Base-by-base conservation (phyloP, 1,284 basidiomycete genomes). In the Sanghuangporus baumii region DNA sequence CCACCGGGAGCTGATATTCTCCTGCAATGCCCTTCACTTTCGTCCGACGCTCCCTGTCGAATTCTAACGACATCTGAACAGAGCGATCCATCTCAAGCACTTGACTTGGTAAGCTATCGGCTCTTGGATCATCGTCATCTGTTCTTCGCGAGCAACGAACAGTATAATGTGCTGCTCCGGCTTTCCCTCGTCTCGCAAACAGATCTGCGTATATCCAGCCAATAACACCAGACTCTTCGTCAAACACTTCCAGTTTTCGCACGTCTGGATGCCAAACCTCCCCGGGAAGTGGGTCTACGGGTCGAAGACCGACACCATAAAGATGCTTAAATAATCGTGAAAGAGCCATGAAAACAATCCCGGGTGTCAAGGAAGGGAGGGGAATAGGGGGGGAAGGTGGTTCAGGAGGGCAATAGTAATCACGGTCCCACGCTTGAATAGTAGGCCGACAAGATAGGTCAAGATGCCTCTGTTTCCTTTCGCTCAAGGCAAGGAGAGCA, bases 131-230 rank as follows among this genome's bases (percentile, higher is more conserved):
- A 69, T 99, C 96, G 65, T 96, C 86, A 69, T 98, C 96, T 1
- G 92, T 89, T 56, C 96, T 78, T 48, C 96, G 79, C 1, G 94
- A 97, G 76, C 97, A 99, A 9, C 95, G 85, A 9, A 99, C 94
- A 2, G 96, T 99, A 74, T 98, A 99, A 74, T 99, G 96, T 1
- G 96, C 97, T 0, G 97, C 96, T 12, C 94, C 93, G 2, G 93
- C 86, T 75, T 99, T 99, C 7, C 93, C 94, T 43, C 82, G 78
- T 37, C 96, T 80, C 8, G 87, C 83, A 73, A 94, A 98, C 26
- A 99, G 78, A 74, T 99, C 96, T 18, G 93, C 91, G 71, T 97
- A 99, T 70, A 99, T 93, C 81, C 91, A 94, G 0, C 96, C 96
- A 61, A 99, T 87, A 18, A 92, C 73, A 1, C 94, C 94, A 65